Evolutionary conservation across 1,284 basidiomycete genomes (phyloP), one percentile per base, ranked within the genome.

Genomic region (Boletus sp.): DNA sequence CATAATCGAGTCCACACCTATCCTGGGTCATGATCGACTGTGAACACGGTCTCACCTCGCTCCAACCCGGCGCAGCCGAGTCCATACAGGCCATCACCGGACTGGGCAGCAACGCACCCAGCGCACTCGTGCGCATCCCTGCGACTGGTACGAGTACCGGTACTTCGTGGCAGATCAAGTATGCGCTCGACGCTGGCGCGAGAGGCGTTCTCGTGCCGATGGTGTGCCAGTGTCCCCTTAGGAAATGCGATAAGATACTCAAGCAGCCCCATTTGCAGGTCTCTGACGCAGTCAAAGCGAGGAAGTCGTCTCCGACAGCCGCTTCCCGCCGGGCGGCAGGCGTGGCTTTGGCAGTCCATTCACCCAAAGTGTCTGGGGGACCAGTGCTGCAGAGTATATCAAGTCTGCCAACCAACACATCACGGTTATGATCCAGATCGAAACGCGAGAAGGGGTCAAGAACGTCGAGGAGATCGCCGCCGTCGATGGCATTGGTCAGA

Each of bases 161-260:
- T 50, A 76, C 75, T 1, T 71, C 70, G 45, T 84, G 82, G 81
- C 81, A 83, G 63, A 82, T 84, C 62, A 85, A 85, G 66, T 72
- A 80, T 50, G 81, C 76, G 2, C 71, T 84, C 29, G 82, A 84
- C 59, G 77, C 77, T 0, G 81, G 82, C 8, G 82, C 81, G 14
- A 68, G 72, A 30, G 82, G 83, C 2, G 65, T 84, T 9, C 61
- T 86, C 33, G 78, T 84, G 0, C 83, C 83, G 3, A 80, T 86
- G 78, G 19, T 35, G 13, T 35, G 17, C 19, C 19, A 16, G 8
- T 33, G 9, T 33, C 6, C n/a, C 8, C 13, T 20, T 3, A 8
- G 13, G n/a, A n/a, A 8, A 17, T 5, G 25, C 10, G 19, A 13
- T 8, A 4, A 8, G 8, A 34, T 41, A 16, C 30, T 44, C 26